A percentile compares a stretch with the other conserved stretches of the same genome.
Evolutionary conservation across 1,139 yeast species (phyloP).

Genomic region (Nakaseomyces nivariensis): DNA sequence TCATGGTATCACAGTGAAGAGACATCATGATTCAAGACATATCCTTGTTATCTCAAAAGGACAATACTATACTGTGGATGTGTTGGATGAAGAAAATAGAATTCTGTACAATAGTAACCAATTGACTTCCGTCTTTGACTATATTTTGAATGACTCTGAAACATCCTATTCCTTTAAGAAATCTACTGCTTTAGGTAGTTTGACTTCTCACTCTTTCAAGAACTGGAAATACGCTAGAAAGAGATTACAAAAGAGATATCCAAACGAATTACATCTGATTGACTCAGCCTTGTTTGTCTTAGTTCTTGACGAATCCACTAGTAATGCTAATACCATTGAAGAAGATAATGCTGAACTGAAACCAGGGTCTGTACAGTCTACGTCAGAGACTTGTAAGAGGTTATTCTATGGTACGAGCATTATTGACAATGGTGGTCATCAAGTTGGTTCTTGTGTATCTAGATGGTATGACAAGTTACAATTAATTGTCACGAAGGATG

Average conservation of each 20-base stretch:
- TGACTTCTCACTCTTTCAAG: constrained; percentile 57
- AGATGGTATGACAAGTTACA: constrained; percentile 76
- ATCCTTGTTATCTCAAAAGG: constrained; percentile 50
- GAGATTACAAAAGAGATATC: constrained; percentile 37
- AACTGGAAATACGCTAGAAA: constrained; percentile 53
- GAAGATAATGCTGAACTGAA: constrained; percentile 5
- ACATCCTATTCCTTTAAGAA: constrained; percentile 35
- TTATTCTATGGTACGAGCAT: constrained; percentile 59
- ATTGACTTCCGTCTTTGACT: constrained; percentile 40
- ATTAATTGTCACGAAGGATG: constrained; percentile 54
- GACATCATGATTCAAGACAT: constrained; percentile 35
- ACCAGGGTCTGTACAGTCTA: constrained; percentile 10
- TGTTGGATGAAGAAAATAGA: constrained; percentile 36
- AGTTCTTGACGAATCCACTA: constrained; percentile 52
- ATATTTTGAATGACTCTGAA: constrained; percentile 40
- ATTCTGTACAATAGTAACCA: constrained; percentile 47
- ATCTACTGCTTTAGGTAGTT: constrained; percentile 50
- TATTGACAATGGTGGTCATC: constrained; percentile 47
- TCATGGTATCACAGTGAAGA: constrained; percentile 34
- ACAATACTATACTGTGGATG: constrained; percentile 54
- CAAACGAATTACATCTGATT: constrained; percentile 37
- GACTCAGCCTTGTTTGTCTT: constrained; percentile 61
- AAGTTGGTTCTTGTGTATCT: constrained; percentile 65
- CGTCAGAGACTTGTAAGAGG: constrained; percentile 30
- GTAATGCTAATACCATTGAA: constrained; percentile 39